Evolutionary conservation across 495 filamentous ascomycete species (phyloP), one percentile per base, ranked within the genome.

Genomic region (Amorphotheca resinae): DNA sequence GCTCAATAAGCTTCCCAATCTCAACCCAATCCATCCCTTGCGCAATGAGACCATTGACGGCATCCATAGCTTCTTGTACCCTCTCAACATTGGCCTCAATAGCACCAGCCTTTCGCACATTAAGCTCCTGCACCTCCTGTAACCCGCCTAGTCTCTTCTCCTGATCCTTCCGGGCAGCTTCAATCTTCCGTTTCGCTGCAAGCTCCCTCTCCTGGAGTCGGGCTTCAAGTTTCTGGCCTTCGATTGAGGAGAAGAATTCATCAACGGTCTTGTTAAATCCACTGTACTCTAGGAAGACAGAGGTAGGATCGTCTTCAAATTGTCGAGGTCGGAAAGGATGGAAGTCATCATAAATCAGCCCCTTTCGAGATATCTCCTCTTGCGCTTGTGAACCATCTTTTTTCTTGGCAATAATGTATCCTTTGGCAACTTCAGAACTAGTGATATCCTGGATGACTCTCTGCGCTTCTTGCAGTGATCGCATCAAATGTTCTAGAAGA

Each of bases 21-120:
- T 93, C 82, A 8, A 81, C 76, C 91, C 91, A 98, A 51, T 96
- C 91, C 89, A 95, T 95, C 5, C 87, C 88, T 54, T 95, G 87
- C 6, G 75, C 75, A 28, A 96, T 73, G 12, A 98, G 64, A 0
- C 82, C 83, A 54, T 95, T 96, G 14, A 98, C 76, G 4, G 88
- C 87, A 49, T 82, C 80, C 60, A 84, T 89, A 3, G 87, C 87
- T 59, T 96, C 91, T 58, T 91, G 79, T 0, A 95, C 87, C 21
- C 87, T 72, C 52, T 89, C 81, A 0, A 84, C 59, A 53, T 98
- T 96, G 33, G 86, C 84, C 53, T 93, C 74, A 31, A 98, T 87
- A 2, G 91, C 85, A 38, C 73, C 76, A 9, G 88, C 91, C 58
- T 95, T 96, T 38, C 84, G 79, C 15, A 87, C 67, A 59, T 95